Conservation (phyloP, 257 asterid genomes). For the Solanum rostratum region DNA sequence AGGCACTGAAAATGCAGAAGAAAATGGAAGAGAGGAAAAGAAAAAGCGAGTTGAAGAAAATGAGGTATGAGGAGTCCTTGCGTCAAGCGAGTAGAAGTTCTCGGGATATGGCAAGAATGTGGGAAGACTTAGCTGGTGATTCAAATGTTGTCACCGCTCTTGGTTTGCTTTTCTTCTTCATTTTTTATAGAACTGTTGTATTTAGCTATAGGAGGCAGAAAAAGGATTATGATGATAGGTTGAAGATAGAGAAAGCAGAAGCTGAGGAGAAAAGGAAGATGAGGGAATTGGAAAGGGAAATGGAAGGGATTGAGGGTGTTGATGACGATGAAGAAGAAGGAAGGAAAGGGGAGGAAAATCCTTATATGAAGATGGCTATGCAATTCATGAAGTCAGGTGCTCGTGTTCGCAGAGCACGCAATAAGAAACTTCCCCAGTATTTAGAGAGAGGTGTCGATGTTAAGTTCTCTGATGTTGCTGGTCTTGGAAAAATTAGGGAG, state of each 20-base stretch:
- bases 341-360: conserved; percentile 57
- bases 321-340: conserved; percentile 52
- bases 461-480: conserved; percentile 94
- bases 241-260: conserved; percentile 82
- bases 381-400: conserved; percentile 96
- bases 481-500: conserved; percentile 89
- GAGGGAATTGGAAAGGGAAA: conserved; percentile 70
- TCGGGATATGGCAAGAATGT: conserved; percentile 35
- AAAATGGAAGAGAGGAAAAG: conserved; percentile 63
- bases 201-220: conserved; percentile 74
- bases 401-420: conserved; percentile 63
- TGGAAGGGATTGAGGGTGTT: conserved; percentile 45
- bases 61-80: conserved; percentile 34
- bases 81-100: conserved; percentile 40
- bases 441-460: conserved; percentile 80
- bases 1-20: conserved; percentile 42
- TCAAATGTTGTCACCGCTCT: conserved; percentile 52
- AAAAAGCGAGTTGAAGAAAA: conserved; percentile 46
- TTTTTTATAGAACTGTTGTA: conserved; percentile 73
- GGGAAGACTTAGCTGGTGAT: conserved; percentile 68
- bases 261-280: conserved; percentile 91
- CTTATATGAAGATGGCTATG: conserved; percentile 60
- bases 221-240: conserved; percentile 91
- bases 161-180: conserved; percentile 67
- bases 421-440: conserved; percentile 69